Percentiles rank a stretch among this genome's conserved stretches.
Conservation (phyloP, 495 filamentous ascomycete genomes). For the Schizothecium vesticola region DNA sequence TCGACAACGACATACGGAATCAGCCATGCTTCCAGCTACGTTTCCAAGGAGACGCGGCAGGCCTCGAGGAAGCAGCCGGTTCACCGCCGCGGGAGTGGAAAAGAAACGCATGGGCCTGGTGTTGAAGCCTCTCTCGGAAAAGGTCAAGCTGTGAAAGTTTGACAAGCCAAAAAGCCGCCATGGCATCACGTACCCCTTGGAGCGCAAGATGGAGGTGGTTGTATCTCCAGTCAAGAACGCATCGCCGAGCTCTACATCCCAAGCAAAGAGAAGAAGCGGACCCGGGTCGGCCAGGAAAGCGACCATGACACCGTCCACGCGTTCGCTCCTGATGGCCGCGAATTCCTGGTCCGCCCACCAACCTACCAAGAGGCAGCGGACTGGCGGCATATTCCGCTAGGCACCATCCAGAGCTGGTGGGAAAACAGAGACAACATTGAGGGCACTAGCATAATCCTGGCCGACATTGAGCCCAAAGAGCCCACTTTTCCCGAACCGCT, state of each 20-base stretch:
- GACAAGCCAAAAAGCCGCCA: conserved; percentile 20
- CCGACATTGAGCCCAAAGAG: background rate
- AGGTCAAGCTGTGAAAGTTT: conserved; percentile 7
- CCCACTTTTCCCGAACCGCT: background rate
- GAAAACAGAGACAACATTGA: conserved; percentile 24
- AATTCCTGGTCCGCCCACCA: conserved; percentile 21
- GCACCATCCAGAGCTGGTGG: conserved; percentile 28
- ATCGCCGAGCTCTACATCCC: conserved; percentile 12
- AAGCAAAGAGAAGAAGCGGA: conserved; percentile 8
- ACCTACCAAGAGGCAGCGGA: conserved; percentile 24
- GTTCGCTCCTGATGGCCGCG: conserved; percentile 8
- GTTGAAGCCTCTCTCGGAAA: conserved; percentile 20
- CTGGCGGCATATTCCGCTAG: conserved; percentile 23
- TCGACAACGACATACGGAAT: too few species aligned
- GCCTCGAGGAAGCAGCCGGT: background rate
- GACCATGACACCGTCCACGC: conserved; percentile 2
- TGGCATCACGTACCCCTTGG: conserved; percentile 16
- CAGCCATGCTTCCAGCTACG: background rate
- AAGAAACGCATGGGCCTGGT: conserved; percentile 17
- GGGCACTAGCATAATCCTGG: conserved; percentile 22
- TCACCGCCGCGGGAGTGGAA: background rate
- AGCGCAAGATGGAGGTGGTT: conserved; percentile 29
- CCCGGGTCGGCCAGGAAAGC: conserved; percentile 21
- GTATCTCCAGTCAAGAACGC: conserved; percentile 24
- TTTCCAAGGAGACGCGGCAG: background rate